These are phyloP conservation scores for Aspergillus diversus DNA, from an alignment of 495 filamentous ascomycete species.

Conservation along the genomic window DNA sequence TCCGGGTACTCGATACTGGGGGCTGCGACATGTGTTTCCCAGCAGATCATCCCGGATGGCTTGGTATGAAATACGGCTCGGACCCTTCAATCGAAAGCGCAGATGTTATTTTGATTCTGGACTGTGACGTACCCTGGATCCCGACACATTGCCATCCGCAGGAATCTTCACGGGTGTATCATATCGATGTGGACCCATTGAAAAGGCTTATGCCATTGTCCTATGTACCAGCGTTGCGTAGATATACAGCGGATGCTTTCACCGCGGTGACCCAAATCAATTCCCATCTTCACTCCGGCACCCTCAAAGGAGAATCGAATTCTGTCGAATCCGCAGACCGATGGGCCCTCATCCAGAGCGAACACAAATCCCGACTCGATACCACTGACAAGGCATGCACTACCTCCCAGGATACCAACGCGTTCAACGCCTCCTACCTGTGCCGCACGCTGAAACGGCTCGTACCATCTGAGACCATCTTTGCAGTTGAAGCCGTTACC, in stretches of 20 bases:
- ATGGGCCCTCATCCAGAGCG: too few species aligned
- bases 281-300: too few species aligned
- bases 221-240: slow-evolving; percentile 72
- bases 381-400: too few species aligned
- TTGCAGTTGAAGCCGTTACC: slow-evolving; percentile 87
- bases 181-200: slow-evolving; percentile 84
- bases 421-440: too few species aligned
- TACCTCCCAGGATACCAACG: too few species aligned
- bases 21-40: slow-evolving; percentile 98
- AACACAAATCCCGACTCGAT: too few species aligned
- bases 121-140: slow-evolving; percentile 83
- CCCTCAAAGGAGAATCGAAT: too few species aligned
- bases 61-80: slow-evolving; percentile 77
- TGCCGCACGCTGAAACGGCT: too few species aligned
- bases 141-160: slow-evolving; percentile 62
- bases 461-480: slow-evolving; percentile 58
- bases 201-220: slow-evolving; percentile 86
- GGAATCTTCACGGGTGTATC: slow-evolving; percentile 67
- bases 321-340: too few species aligned
- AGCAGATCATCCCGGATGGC: slow-evolving; percentile 70
- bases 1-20: slow-evolving; percentile 85
- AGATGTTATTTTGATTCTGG: slow-evolving; percentile 82
- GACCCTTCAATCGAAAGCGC: slow-evolving; percentile 75
- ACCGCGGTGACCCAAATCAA: slow-evolving; percentile 77
- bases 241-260: slow-evolving; percentile 75